Evolutionary conservation across 352 stramenopile genomes (phyloP).

Genomic region (Globisporangium emineosum): DNA sequence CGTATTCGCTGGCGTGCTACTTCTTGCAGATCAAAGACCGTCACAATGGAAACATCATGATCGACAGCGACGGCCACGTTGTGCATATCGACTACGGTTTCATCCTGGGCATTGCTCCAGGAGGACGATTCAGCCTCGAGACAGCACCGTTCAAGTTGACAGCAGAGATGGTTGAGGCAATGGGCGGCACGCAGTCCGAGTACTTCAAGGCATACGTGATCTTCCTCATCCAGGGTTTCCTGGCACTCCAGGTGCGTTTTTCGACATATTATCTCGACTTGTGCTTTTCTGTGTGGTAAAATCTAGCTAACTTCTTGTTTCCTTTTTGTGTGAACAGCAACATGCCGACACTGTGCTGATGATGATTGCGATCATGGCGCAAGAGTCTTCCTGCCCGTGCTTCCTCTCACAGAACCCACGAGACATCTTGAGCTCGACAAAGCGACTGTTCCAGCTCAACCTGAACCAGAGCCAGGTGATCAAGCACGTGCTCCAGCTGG

Average conservation of each 20-base stretch:
- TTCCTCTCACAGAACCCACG: constrained; percentile 86
- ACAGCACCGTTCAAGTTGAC: constrained; percentile 98
- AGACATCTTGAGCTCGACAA: constrained; percentile 72
- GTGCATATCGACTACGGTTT: constrained; percentile 99
- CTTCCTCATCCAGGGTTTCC: constrained; percentile 96
- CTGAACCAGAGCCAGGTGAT: constrained; percentile 86
- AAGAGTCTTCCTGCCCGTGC: constrained; percentile 95
- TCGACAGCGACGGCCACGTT: constrained; percentile 95
- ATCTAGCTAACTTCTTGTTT: constrained; percentile 1
- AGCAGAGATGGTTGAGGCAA: constrained; percentile 96
- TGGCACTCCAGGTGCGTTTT: constrained; percentile 88
- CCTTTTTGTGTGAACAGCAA: constrained; percentile 43
- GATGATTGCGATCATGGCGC: constrained; percentile 96
- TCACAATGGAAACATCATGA: constrained; percentile 99
- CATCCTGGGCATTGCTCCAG: constrained; percentile 96
- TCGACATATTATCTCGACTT: not conserved
- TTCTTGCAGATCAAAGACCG: constrained; percentile 98
- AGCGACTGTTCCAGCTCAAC: constrained; percentile 77
- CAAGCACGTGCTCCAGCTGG: constrained; percentile 87
- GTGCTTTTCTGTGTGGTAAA: not conserved
- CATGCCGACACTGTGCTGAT: constrained; percentile 93
- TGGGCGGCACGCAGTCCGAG: constrained; percentile 89
- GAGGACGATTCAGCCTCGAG: constrained; percentile 94
- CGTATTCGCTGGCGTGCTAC: constrained; percentile 97
- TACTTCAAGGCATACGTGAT: constrained; percentile 98